phyloP scores from a whole-genome alignment of 108 stramenopile species.

The Cyclotella atomus region DNA sequence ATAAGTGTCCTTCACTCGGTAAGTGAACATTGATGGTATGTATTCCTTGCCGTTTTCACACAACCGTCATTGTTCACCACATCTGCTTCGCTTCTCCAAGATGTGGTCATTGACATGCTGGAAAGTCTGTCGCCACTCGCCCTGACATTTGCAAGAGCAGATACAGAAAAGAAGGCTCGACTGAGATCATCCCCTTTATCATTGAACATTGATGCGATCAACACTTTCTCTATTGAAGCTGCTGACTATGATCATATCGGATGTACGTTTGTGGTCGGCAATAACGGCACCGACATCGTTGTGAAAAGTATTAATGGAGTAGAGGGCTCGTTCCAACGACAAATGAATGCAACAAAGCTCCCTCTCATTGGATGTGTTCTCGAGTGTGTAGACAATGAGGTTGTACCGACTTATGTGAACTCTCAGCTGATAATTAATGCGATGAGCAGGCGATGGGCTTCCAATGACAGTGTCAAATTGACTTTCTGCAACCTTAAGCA shows the following conservation, averaged over 20 bases:
- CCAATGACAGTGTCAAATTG: conserved; percentile 66
- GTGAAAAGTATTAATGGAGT: conserved; percentile 75
- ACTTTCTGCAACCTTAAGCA: conserved; percentile 69
- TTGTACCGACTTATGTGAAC: conserved; percentile 81
- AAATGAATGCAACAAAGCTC: conserved; percentile 40
- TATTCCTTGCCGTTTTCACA: neutral
- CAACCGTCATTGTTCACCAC: neutral
- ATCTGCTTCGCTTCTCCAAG: neutral
- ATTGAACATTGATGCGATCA: conserved; percentile 57
- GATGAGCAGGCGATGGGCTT: conserved; percentile 76
- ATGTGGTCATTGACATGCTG: conserved; percentile 69
- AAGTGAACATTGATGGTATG: neutral
- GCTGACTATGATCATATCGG: conserved; percentile 64
- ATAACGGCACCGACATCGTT: conserved; percentile 54
- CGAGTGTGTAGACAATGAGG: conserved; percentile 80
- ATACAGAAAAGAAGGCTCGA: conserved; percentile 26
- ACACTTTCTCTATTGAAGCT: conserved; percentile 72
- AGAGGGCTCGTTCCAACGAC: conserved; percentile 63
- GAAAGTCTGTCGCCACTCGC: conserved; percentile 72
- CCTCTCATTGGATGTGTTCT: conserved; percentile 52
- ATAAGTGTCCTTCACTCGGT: conserved; percentile 39
- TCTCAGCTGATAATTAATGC: conserved; percentile 72
- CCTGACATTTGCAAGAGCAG: conserved; percentile 84
- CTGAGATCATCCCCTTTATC: conserved; percentile 46
- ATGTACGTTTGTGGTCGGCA: conserved; percentile 58